Percentiles rank a stretch among this genome's conserved stretches.
Conservation (phyloP, 2,329 filamentous ascomycete genomes). For the Paracamarosporium sp. region DNA sequence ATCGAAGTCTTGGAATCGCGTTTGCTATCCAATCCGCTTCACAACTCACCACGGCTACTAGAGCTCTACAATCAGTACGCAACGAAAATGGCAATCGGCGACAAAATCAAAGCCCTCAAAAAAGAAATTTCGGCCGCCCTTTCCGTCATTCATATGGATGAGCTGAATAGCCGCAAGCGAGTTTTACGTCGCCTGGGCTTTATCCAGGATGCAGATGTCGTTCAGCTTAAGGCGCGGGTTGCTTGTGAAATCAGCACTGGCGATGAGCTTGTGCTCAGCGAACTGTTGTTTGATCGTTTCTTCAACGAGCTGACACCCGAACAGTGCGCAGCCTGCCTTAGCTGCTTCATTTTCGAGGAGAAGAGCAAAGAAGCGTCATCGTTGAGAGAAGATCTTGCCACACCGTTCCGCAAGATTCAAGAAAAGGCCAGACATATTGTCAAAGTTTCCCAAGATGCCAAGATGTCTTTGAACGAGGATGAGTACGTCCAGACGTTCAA, state of each 20-base stretch:
- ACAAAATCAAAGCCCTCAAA: slow-evolving; percentile 86
- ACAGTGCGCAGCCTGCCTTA: slow-evolving; percentile 83
- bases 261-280: slow-evolving; percentile 90
- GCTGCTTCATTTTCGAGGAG: slow-evolving; percentile 97
- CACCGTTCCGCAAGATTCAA: slow-evolving; percentile 86
- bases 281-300: slow-evolving; percentile 95
- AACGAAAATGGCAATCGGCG: slow-evolving; percentile 75
- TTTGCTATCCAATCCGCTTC: slow-evolving; percentile 85
- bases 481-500: slow-evolving; percentile 91
- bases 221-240: slow-evolving; percentile 95
- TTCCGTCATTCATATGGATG: slow-evolving; percentile 90
- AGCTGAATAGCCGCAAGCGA: slow-evolving; percentile 94
- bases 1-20: slow-evolving; percentile 96
- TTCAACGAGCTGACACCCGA: slow-evolving; percentile 96
- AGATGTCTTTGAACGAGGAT: slow-evolving; percentile 91
- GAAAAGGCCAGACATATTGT: slow-evolving; percentile 86
- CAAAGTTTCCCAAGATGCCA: slow-evolving; percentile 93
- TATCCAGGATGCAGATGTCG: slow-evolving; percentile 93
- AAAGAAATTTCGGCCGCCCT: slow-evolving; percentile 85
- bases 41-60: slow-evolving; percentile 84
- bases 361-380: slow-evolving; percentile 77
- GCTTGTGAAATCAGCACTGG: slow-evolving; percentile 98
- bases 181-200: slow-evolving; percentile 93
- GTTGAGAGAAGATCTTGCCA: slow-evolving; percentile 82
- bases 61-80: slow-evolving; percentile 88